Evolutionary conservation across 495 filamentous ascomycete genomes (phyloP).

Genomic region (Aspergillus bertholletiae): DNA sequence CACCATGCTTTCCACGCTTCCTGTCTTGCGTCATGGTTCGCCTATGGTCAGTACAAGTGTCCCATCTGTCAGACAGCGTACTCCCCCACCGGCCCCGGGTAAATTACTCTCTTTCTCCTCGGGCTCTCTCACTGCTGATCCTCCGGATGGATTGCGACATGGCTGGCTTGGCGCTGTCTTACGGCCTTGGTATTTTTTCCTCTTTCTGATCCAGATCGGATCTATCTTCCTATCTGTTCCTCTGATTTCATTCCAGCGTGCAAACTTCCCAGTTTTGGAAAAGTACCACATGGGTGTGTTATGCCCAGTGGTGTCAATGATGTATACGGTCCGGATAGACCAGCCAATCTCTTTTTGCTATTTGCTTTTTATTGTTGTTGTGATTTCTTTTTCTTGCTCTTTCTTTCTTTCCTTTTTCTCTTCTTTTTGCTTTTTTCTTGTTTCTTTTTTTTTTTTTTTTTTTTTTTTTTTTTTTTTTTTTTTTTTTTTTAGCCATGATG

Average conservation of each 20-base stretch:
- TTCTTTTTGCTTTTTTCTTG: neutral
- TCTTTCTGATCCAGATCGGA: neutral
- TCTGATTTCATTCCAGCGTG: neutral
- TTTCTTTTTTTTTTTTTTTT: no score
- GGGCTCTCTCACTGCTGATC: neutral
- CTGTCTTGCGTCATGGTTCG: slow-evolving; percentile 34
- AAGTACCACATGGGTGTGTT: neutral
- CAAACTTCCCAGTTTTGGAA: neutral
- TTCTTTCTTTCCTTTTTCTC: no score
- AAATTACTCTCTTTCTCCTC: neutral
- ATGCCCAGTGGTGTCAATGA: neutral
- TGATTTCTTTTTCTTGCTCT: no score
- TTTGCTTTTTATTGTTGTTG: no score
- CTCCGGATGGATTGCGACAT: neutral
- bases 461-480: neutral
- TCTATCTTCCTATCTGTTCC: neutral
- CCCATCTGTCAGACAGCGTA: slow-evolving; percentile 33
- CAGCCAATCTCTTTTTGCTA: no score
- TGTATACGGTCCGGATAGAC: no score
- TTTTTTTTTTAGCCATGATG: neutral
- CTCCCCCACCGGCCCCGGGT: slow-evolving; percentile 15
- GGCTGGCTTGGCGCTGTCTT: slow-evolving; percentile 8
- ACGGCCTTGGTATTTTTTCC: neutral
- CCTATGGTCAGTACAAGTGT: slow-evolving; percentile 30
- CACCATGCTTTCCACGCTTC: slow-evolving; percentile 31